Percentiles rank a stretch among this genome's conserved stretches.
These are phyloP conservation scores for Laguncularia racemosa DNA, from an alignment of 345 rosid genomes.

Conservation along the genomic window DNA sequence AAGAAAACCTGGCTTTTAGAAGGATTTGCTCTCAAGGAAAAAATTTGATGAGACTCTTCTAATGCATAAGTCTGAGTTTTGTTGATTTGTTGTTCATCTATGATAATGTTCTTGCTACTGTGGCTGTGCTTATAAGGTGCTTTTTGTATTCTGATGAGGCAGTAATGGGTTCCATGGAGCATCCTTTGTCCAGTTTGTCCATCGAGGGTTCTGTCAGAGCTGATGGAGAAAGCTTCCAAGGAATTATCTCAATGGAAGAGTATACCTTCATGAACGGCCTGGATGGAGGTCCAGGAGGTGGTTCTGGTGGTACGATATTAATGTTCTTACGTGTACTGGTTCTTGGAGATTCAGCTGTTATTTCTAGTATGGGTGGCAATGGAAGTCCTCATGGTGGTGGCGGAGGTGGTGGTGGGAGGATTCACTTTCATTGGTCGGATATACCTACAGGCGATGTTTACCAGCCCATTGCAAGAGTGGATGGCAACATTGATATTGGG, in stretches of 20 bases:
- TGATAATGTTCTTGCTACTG: neutral
- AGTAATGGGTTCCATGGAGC: constrained; percentile 96
- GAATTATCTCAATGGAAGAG: constrained; percentile 19
- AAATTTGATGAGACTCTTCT: too few relatives aligned
- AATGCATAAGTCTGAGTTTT: neutral
- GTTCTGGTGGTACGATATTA: constrained; percentile 92
- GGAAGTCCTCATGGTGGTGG: constrained; percentile 79
- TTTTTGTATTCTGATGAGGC: constrained; percentile 19
- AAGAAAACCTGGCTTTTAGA: too few relatives aligned
- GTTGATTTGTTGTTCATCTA: neutral
- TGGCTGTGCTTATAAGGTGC: neutral
- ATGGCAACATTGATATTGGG: constrained; percentile 67
- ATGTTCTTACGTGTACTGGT: constrained; percentile 59
- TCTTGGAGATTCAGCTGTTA: constrained; percentile 54
- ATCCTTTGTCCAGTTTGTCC: constrained; percentile 78
- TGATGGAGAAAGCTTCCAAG: constrained; percentile 74
- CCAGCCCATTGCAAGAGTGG: constrained; percentile 90
- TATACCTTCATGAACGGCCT: constrained; percentile 18
- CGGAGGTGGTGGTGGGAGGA: constrained; percentile 99
- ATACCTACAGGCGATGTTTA: constrained; percentile 97
- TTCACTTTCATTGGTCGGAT: constrained; percentile 98
- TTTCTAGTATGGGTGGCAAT: constrained; percentile 86
- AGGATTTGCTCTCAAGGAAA: too few relatives aligned
- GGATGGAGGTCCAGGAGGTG: constrained; percentile 73
- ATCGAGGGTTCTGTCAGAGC: constrained; percentile 68